Base-by-base conservation (phyloP, 495 filamentous ascomycete genomes). In the Penicillium paradoxum region DNA sequence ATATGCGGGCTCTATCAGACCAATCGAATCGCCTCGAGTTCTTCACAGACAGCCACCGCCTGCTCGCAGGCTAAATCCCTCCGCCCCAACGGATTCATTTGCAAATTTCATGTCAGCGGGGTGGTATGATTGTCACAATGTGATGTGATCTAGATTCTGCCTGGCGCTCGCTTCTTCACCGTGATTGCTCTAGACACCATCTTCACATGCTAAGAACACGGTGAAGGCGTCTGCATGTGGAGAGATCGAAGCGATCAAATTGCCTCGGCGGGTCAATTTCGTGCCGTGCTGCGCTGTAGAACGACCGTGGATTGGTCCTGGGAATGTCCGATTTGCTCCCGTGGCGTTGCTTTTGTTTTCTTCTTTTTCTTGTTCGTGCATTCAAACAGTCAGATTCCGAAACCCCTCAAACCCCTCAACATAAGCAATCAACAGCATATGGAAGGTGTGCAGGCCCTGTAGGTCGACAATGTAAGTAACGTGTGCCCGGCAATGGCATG, bases 221-320 rank as follows among this genome's bases (percentile, higher is more conserved):
- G 53, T 46, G 49, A 51, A 25, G 19, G 17, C 25, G 42, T 32
- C 29, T 13, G 43, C 54, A 54, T 53, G 51, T 59, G 57, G 53
- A 29, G 32, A 18, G 41, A 49, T 32, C 39, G 15, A 25, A 40
- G 43, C 44, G 48, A 59, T 56, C 47, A 45, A 49, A 24, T 44
- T 49, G 24, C 60, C 62, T 64, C 62, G 61, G 61, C 61, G 62
- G 62, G 58, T 59, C 58, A 41, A 59, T 62, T 55, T 58, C 55
- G 62, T 62, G 45, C 22, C 21, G 48, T 46, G 29, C 40, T 39
- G 36, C 43, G 18, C 18, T 36, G 42, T 39, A 30, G 6, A 9
- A 45, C 14, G 9, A 18, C 17, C 21, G 32, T 18, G 49, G 52
- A 54, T 56, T 59, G 59, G 56, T 19, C 7, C 33, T 41, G 8